Percentiles rank a stretch among this genome's conserved stretches.
Evolutionary conservation across 805 yeast genomes (phyloP).

Genomic region (Tetrapisispora iriomotensis): DNA sequence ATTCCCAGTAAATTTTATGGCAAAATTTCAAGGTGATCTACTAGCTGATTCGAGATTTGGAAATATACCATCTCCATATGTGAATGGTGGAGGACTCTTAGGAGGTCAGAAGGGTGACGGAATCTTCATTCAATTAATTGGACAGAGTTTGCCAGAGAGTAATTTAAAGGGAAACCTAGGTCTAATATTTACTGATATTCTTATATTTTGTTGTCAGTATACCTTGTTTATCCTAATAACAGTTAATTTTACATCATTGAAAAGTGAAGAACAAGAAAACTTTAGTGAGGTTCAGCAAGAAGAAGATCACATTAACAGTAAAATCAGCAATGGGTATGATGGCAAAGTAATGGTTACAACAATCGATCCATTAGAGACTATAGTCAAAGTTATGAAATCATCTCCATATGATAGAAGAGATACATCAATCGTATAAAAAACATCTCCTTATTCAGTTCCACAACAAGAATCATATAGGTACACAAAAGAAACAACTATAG

Average conservation of each 20-base stretch:
- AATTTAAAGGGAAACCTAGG: constrained; percentile 27
- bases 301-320: constrained; percentile 8
- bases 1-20: constrained; percentile 30
- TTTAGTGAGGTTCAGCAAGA: constrained; percentile 4
- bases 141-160: constrained; percentile 34
- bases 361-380: constrained; percentile 28
- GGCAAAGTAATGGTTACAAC: constrained; percentile 33
- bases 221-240: constrained; percentile 21
- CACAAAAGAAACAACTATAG: not conserved
- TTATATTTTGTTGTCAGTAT: constrained; percentile 21
- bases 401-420: not conserved
- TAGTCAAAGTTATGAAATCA: constrained; percentile 11
- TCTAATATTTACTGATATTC: constrained; percentile 20
- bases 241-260: constrained; percentile 19
- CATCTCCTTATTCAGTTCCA: too few species aligned
- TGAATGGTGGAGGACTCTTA: constrained; percentile 16
- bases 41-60: constrained; percentile 16
- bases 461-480: not conserved
- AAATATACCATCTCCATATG: constrained; percentile 25
- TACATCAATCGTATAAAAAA: constrained; percentile 9
- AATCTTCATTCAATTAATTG: constrained; percentile 36
- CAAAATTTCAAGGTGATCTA: constrained; percentile 24
- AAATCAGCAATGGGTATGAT: constrained; percentile 36
- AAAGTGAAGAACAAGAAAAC: constrained; percentile 7
- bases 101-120: constrained; percentile 32